These are phyloP conservation scores for Pyrus communis DNA, from an alignment of 306 rosid species.

Conservation along the genomic window DNA sequence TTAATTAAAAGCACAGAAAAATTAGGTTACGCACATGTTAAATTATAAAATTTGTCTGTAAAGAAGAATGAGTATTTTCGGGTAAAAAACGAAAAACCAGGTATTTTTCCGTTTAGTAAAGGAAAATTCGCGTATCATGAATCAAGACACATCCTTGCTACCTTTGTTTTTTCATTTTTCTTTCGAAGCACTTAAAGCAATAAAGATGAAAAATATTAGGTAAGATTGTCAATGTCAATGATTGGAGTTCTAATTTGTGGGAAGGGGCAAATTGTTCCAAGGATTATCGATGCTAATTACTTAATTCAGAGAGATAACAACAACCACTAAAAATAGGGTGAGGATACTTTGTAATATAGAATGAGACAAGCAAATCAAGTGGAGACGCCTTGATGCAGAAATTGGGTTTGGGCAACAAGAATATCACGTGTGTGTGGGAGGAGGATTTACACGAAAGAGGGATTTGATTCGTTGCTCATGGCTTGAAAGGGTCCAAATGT, in stretches of 20 bases:
- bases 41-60: too few species aligned
- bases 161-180: background rate
- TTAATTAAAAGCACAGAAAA: background rate
- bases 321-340: background rate
- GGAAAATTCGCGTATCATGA: background rate
- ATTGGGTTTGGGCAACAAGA: background rate
- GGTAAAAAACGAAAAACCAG: accelerated
- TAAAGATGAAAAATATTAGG: background rate
- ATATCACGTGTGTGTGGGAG: background rate
- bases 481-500: background rate
- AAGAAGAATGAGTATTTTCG: background rate
- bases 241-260: background rate
- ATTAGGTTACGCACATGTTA: too few species aligned
- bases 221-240: background rate
- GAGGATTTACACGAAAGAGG: background rate
- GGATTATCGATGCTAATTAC: background rate
- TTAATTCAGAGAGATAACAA: background rate
- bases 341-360: background rate
- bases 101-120: background rate
- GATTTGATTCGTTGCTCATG: constrained; percentile 8
- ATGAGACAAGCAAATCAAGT: constrained; percentile 5
- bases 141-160: background rate
- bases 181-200: background rate
- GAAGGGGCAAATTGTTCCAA: background rate
- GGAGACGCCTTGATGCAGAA: background rate